A percentile compares a stretch with the other conserved stretches of the same genome.
Evolutionary conservation across 768 basidiomycete genomes (phyloP).

Genomic region (Amyloporia xantha): DNA sequence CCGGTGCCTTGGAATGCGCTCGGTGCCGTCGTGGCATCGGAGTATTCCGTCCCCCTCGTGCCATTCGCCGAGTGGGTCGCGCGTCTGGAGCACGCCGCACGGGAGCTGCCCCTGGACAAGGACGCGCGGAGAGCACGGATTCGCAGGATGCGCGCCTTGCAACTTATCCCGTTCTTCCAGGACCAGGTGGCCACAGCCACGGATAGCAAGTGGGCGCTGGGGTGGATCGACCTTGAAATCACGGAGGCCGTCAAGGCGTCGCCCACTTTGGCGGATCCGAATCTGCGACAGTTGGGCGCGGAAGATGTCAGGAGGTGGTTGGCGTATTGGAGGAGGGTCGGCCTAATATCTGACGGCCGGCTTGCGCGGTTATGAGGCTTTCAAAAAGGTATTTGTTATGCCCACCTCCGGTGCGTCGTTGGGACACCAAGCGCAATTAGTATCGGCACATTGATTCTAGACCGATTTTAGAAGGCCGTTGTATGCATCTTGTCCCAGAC

Average conservation of each 20-base stretch:
- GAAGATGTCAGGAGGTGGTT: constrained; percentile 2
- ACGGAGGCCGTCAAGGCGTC: background rate
- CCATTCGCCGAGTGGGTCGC: constrained; percentile 22
- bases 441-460: too few species aligned
- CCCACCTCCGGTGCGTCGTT: too few species aligned
- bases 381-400: too few species aligned
- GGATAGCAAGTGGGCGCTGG: background rate
- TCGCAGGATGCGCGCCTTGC: background rate
- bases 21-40: constrained; percentile 7
- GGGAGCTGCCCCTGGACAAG: background rate
- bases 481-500: too few species aligned
- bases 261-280: constrained; percentile 1
- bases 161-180: background rate
- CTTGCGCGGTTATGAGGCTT: background rate
- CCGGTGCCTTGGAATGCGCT: constrained; percentile 25
- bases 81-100: background rate
- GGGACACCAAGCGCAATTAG: too few species aligned
- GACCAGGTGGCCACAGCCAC: background rate
- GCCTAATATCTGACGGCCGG: background rate
- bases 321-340: background rate
- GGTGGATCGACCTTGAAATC: background rate
- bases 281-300: background rate
- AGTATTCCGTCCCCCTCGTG: constrained; percentile 20
- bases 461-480: too few species aligned
- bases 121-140: background rate